Evolutionary conservation across 176 grass and related monocot genomes (phyloP).

Genomic region (Oryza officinalis): DNA sequence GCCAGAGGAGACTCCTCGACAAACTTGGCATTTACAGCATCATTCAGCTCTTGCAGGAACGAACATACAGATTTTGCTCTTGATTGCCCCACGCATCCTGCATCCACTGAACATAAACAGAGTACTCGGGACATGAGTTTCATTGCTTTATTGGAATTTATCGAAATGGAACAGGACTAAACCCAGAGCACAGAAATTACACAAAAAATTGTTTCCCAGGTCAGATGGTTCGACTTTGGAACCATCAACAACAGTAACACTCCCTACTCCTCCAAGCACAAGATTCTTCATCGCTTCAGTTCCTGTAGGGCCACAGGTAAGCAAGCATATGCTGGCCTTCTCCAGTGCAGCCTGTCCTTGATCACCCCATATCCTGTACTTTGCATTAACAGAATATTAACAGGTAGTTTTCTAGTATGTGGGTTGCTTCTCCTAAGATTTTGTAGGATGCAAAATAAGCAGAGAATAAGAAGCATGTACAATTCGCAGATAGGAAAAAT

Average conservation of each 20-base stretch:
- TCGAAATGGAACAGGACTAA: conserved; percentile 10
- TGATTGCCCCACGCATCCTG: conserved; percentile 73
- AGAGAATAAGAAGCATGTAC: neutral
- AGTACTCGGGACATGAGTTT: conserved; percentile 20
- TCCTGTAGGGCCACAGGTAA: conserved; percentile 83
- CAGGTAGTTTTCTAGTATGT: conserved; percentile 9
- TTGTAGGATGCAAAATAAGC: neutral
- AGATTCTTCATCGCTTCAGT: conserved; percentile 90
- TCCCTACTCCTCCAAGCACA: conserved; percentile 81
- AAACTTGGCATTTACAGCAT: conserved; percentile 95
- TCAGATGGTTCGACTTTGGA: conserved; percentile 72
- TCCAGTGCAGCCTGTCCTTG: conserved; percentile 89
- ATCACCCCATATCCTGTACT: conserved; percentile 69
- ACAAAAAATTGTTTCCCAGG: conserved; percentile 91
- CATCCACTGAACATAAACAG: conserved; percentile 69
- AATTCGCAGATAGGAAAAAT: neutral
- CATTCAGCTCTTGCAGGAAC: conserved; percentile 95
- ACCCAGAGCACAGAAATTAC: conserved; percentile 38
- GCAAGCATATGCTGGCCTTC: conserved; percentile 90
- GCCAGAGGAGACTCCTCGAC: conserved; percentile 73
- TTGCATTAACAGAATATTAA: conserved; percentile 6
- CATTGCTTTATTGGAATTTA: neutral
- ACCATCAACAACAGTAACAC: conserved; percentile 82
- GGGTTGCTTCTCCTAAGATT: neutral
- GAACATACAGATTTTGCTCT: conserved; percentile 90